Conservation (phyloP, 73 alveolate genomes). For the Blepharisma stoltei region DNA sequence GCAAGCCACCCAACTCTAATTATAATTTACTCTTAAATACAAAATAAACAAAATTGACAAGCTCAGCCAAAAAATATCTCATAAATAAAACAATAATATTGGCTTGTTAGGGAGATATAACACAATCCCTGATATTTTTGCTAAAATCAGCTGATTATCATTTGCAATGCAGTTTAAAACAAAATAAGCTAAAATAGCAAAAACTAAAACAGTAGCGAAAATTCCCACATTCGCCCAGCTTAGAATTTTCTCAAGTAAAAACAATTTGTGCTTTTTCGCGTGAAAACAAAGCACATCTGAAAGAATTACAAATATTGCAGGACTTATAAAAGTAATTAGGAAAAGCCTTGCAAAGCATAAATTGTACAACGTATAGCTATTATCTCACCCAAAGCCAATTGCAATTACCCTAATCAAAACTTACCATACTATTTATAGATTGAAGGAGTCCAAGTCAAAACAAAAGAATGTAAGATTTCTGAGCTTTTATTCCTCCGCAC, state of each 20-base stretch:
- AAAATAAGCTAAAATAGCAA: neutral
- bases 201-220: neutral
- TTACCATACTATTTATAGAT: neutral
- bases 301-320: conserved; percentile 7
- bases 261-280: neutral
- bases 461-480: conserved; percentile 12
- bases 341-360: neutral
- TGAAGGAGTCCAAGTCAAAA: conserved; percentile 12
- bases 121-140: neutral
- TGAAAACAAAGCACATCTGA: neutral
- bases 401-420: neutral
- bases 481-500: conserved; percentile 29
- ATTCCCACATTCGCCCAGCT: neutral
- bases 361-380: neutral
- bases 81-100: neutral
- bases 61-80: conserved; percentile 22
- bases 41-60: neutral
- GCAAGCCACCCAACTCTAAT: neutral
- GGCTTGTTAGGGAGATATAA: neutral
- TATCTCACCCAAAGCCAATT: conserved; percentile 21
- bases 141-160: neutral
- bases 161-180: neutral
- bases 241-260: neutral
- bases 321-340: neutral
- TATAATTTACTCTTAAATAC: neutral